Evolutionary conservation across 2,329 filamentous ascomycete genomes (phyloP).

Genomic region (Pleomassaria siparia): DNA sequence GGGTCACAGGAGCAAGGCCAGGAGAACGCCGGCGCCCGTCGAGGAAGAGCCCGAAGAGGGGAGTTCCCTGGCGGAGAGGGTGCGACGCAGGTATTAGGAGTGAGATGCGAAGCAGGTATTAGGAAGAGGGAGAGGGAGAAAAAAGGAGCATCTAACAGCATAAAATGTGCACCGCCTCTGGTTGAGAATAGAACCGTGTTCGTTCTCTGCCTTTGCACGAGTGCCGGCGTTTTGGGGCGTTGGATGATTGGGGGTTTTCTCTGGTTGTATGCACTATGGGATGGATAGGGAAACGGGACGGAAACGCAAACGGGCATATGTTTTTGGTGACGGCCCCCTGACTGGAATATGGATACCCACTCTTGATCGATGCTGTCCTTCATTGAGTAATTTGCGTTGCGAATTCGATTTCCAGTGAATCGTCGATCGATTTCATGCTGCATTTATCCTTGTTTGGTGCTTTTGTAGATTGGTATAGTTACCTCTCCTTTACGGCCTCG

Average conservation of each 20-base stretch:
- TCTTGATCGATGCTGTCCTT: slow-evolving; percentile 4
- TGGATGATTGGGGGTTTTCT: neutral
- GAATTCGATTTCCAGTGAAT: neutral
- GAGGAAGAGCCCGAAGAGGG: slow-evolving; percentile 64
- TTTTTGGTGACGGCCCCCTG: slow-evolving; percentile 21
- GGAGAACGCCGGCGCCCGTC: slow-evolving; percentile 71
- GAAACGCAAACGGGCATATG: neutral
- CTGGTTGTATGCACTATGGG: neutral
- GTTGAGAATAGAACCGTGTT: neutral
- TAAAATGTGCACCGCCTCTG: neutral
- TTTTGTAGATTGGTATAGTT: neutral
- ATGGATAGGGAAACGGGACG: neutral
- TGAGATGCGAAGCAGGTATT: too few relatives aligned
- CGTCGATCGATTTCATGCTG: neutral
- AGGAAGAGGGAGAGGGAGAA: neutral
- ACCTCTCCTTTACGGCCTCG: neutral
- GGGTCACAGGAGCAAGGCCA: slow-evolving; percentile 68
- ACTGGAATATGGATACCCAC: slow-evolving; percentile 31
- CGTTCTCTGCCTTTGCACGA: neutral
- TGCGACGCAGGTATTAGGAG: slow-evolving; percentile 23
- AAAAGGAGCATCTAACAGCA: neutral
- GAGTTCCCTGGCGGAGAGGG: slow-evolving; percentile 25
- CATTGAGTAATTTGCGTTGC: neutral
- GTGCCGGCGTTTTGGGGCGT: neutral
- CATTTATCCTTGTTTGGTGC: neutral